These are phyloP conservation scores for Penicillium soppii DNA, from an alignment of 495 filamentous ascomycete species.

Conservation along the genomic window DNA sequence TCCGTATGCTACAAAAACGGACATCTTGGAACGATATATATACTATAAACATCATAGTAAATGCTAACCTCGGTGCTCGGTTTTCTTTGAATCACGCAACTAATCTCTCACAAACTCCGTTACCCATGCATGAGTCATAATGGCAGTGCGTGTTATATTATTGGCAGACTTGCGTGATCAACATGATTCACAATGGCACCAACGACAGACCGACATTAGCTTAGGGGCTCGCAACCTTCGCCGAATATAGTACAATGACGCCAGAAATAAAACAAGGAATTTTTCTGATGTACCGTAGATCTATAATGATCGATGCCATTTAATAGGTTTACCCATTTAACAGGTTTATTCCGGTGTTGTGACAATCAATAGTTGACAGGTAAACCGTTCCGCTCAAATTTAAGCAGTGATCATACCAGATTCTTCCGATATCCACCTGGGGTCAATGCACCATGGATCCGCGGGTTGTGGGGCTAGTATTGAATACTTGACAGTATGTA, in stretches of 20 bases:
- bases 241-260: not conserved
- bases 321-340: not conserved
- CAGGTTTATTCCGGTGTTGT: not conserved
- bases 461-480: not conserved
- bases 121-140: not conserved
- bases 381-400: not conserved
- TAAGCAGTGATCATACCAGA: not conserved
- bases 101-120: too few relatives aligned
- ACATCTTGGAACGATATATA: not conserved
- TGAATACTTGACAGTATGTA: not conserved
- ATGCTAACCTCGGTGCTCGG: not conserved
- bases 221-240: not conserved
- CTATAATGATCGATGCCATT: not conserved
- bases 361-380: conserved; percentile 1
- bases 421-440: conserved; percentile 3
- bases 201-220: not conserved
- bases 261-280: too few relatives aligned
- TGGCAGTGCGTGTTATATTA: not conserved
- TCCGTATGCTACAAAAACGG: too few relatives aligned
- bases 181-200: conserved; percentile 7
- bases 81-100: not conserved
- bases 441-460: conserved; percentile 1
- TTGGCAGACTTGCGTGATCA: conserved; percentile 2
- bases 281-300: too few relatives aligned
- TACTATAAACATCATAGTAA: not conserved